Evolutionary conservation across 148 eudicot genomes (phyloP).

Genomic region (Vaccinium myrtillus): DNA sequence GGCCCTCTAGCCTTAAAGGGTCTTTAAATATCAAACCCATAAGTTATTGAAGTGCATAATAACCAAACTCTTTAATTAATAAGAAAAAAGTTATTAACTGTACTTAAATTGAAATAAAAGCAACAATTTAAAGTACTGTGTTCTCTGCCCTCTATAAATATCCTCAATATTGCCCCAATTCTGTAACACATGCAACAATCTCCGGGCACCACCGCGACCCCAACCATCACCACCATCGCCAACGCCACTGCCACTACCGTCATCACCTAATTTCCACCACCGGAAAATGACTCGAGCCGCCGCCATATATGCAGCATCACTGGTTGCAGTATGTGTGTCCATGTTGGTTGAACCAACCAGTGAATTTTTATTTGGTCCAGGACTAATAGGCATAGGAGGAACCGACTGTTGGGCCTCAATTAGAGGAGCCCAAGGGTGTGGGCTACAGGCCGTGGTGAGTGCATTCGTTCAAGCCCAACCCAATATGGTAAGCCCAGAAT

Average conservation of each 20-base stretch:
- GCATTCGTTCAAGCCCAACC: background rate
- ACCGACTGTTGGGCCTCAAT: background rate
- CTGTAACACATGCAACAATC: background rate
- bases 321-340: background rate
- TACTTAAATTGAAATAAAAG: background rate
- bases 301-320: background rate
- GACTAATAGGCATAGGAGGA: background rate
- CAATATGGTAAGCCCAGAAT: background rate
- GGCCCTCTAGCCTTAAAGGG: too few relatives aligned
- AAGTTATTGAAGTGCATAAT: background rate
- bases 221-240: too few relatives aligned
- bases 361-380: background rate
- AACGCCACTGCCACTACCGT: background rate
- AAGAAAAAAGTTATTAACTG: background rate
- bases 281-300: constrained; percentile 2
- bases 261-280: background rate
- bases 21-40: too few relatives aligned
- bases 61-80: background rate
- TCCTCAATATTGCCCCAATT: background rate
- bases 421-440: background rate
- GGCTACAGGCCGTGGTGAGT: background rate
- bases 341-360: background rate
- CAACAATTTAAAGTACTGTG: background rate
- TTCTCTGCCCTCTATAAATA: background rate
- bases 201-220: background rate